phyloP scores from a whole-genome alignment of 2,329 filamentous ascomycete species.

The Cadophora sp. region DNA sequence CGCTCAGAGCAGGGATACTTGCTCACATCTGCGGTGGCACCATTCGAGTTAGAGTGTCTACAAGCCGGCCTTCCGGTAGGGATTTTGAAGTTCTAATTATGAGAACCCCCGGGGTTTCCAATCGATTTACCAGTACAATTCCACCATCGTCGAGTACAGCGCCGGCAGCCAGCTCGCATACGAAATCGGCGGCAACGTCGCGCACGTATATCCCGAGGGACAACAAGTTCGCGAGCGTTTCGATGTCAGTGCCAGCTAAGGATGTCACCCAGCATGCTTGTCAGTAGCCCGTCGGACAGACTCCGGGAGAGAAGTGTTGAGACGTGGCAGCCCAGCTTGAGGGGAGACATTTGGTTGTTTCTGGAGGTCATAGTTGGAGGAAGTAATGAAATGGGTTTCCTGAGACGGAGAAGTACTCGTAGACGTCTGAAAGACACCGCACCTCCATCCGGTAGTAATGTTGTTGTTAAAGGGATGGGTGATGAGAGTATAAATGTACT shows the following conservation, averaged over 20 bases:
- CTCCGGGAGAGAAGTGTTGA: background rate
- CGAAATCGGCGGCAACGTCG: background rate
- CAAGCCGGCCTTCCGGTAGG: too few relatives aligned
- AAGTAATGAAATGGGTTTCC: background rate
- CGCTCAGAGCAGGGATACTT: too few relatives aligned
- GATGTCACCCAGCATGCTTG: background rate
- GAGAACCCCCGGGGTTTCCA: too few relatives aligned
- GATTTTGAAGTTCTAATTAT: too few relatives aligned
- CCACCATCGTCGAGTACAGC: background rate
- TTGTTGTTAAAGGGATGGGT: background rate
- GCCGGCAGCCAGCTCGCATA: background rate
- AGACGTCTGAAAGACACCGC: background rate
- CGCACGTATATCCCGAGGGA: background rate
- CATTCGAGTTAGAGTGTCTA: too few relatives aligned
- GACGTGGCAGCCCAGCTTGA: background rate
- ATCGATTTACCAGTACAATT: too few relatives aligned
- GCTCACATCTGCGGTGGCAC: too few relatives aligned
- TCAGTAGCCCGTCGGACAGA: background rate
- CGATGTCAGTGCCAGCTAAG: background rate
- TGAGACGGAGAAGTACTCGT: background rate
- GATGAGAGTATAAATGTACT: background rate
- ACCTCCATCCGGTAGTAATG: background rate
- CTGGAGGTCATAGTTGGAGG: background rate
- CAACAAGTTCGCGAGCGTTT: background rate
- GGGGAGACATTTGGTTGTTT: background rate